Conservation (phyloP, 2,329 filamentous ascomycete species). For the Penicillium hesseltinei region DNA sequence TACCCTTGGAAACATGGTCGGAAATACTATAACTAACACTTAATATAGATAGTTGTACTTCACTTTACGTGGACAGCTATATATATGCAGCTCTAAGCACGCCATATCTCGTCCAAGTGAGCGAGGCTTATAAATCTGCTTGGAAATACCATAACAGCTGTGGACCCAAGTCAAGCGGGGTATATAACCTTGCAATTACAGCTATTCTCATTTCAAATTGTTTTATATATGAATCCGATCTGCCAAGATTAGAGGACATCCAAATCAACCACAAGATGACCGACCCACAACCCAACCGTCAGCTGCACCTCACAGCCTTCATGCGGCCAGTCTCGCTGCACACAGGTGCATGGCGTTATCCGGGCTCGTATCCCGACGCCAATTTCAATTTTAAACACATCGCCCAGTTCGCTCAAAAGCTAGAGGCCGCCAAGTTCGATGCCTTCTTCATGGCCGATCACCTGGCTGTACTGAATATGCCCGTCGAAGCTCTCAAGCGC, state of each 20-base stretch:
- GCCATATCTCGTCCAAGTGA: neutral
- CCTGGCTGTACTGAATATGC: constrained; percentile 57
- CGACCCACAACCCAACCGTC: constrained; percentile 14
- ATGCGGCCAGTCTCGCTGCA: constrained; percentile 59
- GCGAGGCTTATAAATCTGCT: constrained; percentile 2
- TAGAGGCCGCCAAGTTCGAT: constrained; percentile 56
- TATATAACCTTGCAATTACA: neutral
- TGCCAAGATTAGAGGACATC: neutral
- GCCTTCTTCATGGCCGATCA: constrained; percentile 59
- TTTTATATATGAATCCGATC: no score
- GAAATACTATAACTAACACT: neutral
- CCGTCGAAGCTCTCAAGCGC: constrained; percentile 55
- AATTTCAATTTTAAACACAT: constrained; percentile 59
- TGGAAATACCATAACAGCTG: neutral
- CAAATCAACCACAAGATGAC: constrained; percentile 13
- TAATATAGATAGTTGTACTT: neutral
- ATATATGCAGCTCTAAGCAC: neutral
- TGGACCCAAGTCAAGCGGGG: neutral
- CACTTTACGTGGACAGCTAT: neutral
- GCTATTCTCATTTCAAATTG: neutral
- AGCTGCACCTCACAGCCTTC: constrained; percentile 57
- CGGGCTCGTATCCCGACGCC: constrained; percentile 54
- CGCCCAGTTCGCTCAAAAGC: constrained; percentile 53
- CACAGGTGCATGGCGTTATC: constrained; percentile 58
- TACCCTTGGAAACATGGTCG: neutral